Conservation (phyloP, 805 yeast genomes). For the Clavispora fructus region DNA sequence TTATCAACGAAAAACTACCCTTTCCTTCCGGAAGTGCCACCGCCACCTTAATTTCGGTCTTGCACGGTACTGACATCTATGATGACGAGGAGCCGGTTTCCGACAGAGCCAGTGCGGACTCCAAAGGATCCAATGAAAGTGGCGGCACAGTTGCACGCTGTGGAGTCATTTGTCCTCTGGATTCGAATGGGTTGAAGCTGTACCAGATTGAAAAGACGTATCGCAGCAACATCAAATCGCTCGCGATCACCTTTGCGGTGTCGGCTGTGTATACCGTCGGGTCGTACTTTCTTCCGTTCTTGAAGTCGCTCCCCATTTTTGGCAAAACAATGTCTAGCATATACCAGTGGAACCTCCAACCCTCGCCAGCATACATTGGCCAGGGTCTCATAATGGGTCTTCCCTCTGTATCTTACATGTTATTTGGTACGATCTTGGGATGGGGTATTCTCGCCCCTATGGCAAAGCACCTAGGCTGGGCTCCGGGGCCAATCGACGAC, state of each 20-base stretch:
- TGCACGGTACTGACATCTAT: constrained; percentile 63
- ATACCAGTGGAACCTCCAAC: constrained; percentile 85
- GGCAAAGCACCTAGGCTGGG: constrained; percentile 71
- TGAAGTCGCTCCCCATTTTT: constrained; percentile 69
- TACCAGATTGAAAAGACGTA: constrained; percentile 25
- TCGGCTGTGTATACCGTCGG: constrained; percentile 70
- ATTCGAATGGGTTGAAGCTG: constrained; percentile 8
- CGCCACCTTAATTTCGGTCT: constrained; percentile 83
- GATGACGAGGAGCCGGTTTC: constrained; percentile 21
- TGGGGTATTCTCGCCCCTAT: constrained; percentile 91
- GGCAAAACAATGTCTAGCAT: constrained; percentile 56
- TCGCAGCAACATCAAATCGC: constrained; percentile 53
- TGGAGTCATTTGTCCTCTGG: constrained; percentile 15
- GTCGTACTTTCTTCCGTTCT: constrained; percentile 67
- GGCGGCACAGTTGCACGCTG: constrained; percentile 4
- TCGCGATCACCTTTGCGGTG: constrained; percentile 54
- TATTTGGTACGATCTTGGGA: constrained; percentile 82
- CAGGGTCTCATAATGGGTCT: constrained; percentile 98
- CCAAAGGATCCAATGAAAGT: background rate
- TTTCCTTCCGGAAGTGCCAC: constrained; percentile 97
- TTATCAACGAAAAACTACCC: constrained; percentile 79
- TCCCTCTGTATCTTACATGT: constrained; percentile 85
- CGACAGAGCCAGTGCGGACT: background rate
- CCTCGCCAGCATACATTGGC: constrained; percentile 95
- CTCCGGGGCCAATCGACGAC: constrained; percentile 82